Base-by-base conservation (phyloP, 1,284 basidiomycete species). In the Thecaphora frezii region DNA sequence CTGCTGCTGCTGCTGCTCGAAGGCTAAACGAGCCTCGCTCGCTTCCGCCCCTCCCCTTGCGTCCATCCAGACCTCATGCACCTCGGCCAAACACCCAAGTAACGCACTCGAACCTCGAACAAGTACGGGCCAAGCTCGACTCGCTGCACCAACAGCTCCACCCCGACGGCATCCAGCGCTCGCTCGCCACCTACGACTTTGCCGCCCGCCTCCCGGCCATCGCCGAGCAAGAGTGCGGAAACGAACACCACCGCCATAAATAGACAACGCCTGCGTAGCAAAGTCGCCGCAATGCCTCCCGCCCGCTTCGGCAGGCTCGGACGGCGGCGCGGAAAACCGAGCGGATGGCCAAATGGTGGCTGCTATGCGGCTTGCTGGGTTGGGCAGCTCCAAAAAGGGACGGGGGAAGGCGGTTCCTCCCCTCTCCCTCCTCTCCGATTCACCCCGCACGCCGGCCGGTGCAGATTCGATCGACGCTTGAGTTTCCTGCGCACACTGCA, bases 11-110 rank as follows among this genome's bases (percentile, higher is more conserved):
- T n/a, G n/a, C n/a, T n/a, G n/a, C n/a, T n/a, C n/a, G n/a, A n/a
- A n/a, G n/a, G n/a, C n/a, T n/a, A n/a, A n/a, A n/a, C n/a, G n/a
- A n/a, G n/a, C n/a, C n/a, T n/a, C n/a, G n/a, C n/a, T n/a, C n/a
- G n/a, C n/a, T n/a, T n/a, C n/a, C n/a, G n/a, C n/a, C n/a, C n/a
- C n/a, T n/a, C n/a, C n/a, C n/a, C n/a, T n/a, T n/a, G n/a, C n/a
- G n/a, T n/a, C n/a, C n/a, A n/a, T n/a, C n/a, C 73, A 94, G 93
- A 98, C 83, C 82, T 98, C 46, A 86, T 91, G 49, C 85, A 85
- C 28, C 78, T 98, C n/a, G 96, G 94, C 21, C 96, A 98, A 81
- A 91, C 90, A 98, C 94, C 10, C 88, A 88, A 59, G 85, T 96
- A 51, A 88, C 87, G 67, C 86, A 93, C 21, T 96, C 93, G 2